Evolutionary conservation across 805 yeast species (phyloP), one percentile per base, ranked within the genome.

Genomic region (Alloascoidea hylecoeti): DNA sequence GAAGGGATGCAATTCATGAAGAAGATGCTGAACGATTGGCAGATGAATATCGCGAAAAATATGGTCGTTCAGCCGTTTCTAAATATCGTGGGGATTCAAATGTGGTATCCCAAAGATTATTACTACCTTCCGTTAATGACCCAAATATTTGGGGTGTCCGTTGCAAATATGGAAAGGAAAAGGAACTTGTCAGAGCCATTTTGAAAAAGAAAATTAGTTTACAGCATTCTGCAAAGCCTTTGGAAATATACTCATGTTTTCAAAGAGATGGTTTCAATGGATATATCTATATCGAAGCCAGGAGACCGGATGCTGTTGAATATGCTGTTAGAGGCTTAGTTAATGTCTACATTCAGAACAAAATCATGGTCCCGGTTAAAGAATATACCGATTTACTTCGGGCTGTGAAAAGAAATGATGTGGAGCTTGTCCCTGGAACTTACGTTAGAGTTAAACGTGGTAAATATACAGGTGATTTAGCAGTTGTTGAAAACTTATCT

Each of bases 131-230:
- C 19, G 95, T 92, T 41, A 85, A 88, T 50, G 96, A 92, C 54
- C 97, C 98, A 5, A 77, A 85, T 39, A 84, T 92, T 49, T 92
- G 95, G 82, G 97, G 95, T 52, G 75, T 92, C 35, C 75, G 96
- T 58, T 85, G 94, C 62, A 74, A 94, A 51, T 85, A 83, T 23
- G 96, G 97, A 37, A 75, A 80, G 47, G 98, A 92, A 58, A 89
- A 84, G 57, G 95, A 85, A 38, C 64, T 88, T 45, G 95, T 92
- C 16, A 74, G 85, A 46, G 82, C 82, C 46, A 63, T 92, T 37
- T 68, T 80, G 60, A 86, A 88, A 49, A 85, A 88, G 61, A 83
- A 84, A 63, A 61, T 78, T 43, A 83, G 85, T 38, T 62, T 84
- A 49, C 80, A 78, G 46, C 72, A 78, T 47, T 76, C 81, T 49